Conservation (phyloP, 805 yeast genomes). For the Yamadazyma takamatsuzukensis region DNA sequence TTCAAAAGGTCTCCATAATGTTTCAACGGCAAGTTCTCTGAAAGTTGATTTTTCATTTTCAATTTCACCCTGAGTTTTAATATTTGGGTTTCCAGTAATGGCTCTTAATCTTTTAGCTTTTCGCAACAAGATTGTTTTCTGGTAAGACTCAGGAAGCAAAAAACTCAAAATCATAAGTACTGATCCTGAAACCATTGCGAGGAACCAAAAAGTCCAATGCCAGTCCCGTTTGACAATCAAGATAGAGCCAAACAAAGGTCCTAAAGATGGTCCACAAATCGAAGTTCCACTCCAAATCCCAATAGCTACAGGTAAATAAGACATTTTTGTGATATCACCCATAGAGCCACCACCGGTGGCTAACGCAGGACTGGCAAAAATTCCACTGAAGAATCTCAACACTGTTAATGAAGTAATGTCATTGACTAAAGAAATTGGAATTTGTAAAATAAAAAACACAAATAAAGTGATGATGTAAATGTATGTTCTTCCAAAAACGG, state of each 20-base stretch:
- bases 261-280: constrained; percentile 52
- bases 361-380: constrained; percentile 53
- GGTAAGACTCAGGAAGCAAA: constrained; percentile 49
- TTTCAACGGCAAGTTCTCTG: constrained; percentile 20
- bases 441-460: constrained; percentile 49
- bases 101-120: constrained; percentile 47
- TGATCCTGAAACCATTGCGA: constrained; percentile 25
- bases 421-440: constrained; percentile 51
- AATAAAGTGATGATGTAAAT: constrained; percentile 48
- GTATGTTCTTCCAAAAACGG: constrained; percentile 50
- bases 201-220: constrained; percentile 49
- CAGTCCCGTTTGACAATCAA: constrained; percentile 25
- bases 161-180: constrained; percentile 23
- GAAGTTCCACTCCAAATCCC: constrained; percentile 54
- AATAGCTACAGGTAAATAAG: constrained; percentile 44
- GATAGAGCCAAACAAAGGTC: constrained; percentile 55
- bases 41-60: constrained; percentile 20
- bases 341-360: constrained; percentile 59
- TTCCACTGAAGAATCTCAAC: constrained; percentile 51
- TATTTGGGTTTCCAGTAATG: constrained; percentile 45
- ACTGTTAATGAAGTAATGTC: constrained; percentile 51
- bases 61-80: constrained; percentile 38
- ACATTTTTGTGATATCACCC: constrained; percentile 44
- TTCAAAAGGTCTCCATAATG: constrained; percentile 48
- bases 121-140: constrained; percentile 41